Base-by-base conservation (phyloP, 2,329 filamentous ascomycete species). In the Alternaria novae-zelandiae region DNA sequence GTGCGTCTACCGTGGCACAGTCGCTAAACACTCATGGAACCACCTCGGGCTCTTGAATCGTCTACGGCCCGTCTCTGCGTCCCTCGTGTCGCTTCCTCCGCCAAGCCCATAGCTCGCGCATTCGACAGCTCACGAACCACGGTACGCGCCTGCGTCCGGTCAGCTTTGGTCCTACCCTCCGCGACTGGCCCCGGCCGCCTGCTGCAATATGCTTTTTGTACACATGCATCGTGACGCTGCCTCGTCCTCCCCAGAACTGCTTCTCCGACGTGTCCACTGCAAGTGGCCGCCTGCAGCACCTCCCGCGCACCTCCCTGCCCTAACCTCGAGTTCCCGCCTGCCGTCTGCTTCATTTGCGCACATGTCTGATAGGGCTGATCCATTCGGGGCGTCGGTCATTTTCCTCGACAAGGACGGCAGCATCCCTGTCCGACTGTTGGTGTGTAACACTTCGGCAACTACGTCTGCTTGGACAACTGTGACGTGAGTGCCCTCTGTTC, bases 311-410 rank as follows among this genome's bases (percentile, higher is more conserved):
- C 5, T 47, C 47, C 53, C 21, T 46, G 28, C 26, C 23, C 36
- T 41, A 41, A 17, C 36, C 66, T 70, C 70, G 66, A 58, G 66
- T 54, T 23, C 72, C 67, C 17, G 28, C 51, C 41, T 44, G 64
- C 47, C 51, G 56, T 30, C 57, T 36, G 20, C 45, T 59, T 54
- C 60, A 57, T 68, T 65, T 67, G 68, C 69, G 68, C 67, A 66
- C 67, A 65, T 72, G 64, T 63, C 67, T 69, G 67, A 72, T 76
- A 77, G 75, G 74, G 73, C 76, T 78, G 74, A 69, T 71, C 41
- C 17, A 70, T 68, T 68, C 72, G 69, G 66, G 61, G 72, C 74
- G 70, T 72, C 74, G 66, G 71, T 61, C 70, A 60, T 64, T 69
- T 70, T 65, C 59, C 70, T 68, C 44, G 46, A 59, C 41, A 26